Base-by-base conservation (phyloP, 73 alveolate genomes). In the Uronychia setigera region DNA sequence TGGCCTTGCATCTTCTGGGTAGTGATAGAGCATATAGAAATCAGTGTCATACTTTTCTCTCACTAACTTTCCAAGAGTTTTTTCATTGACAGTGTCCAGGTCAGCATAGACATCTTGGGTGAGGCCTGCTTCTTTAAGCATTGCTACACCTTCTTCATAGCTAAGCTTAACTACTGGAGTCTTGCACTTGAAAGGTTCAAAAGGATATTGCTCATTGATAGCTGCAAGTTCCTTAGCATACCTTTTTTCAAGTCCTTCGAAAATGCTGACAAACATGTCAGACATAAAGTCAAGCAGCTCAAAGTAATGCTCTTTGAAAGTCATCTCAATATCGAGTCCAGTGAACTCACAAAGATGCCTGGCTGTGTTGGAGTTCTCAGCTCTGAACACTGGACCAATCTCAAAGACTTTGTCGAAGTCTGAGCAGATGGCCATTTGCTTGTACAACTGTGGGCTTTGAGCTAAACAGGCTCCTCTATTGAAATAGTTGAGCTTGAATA, bases 381-480 rank as follows among this genome's bases (percentile, higher is more conserved):
- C 99, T 81, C 99, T 90, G 92, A 98, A 98, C n/a, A 98, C 99
- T 33, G 99, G 99, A 0, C 99, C 99, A n/a, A 99, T 96, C 92
- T 99, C 99, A 82, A 96, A 99, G 35, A 99, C 99, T 92, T 99
- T 94, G 30, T 93, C 93, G 91, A 98, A 92, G 87, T 98, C 99
- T 67, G 98, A 97, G 94, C 96, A 91, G 82, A 99, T 90, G 67
- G 98, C 99, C 99, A 99, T 99, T 90, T 99, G 99, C 97, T 99
- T 99, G 95, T 97, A 98, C 85, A 99, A 97, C 93, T 99, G 98
- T 11, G 99, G 99, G 76, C 99, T 94, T 93, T 99, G 99, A 33
- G 99, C 99, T 74, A 99, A 92, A 87, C 99, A 99, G 57, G 99
- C 99, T 60, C 92, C 98, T 87, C 92, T 80, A 33, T 95, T 98